Conservation (phyloP, 2,329 filamentous ascomycete genomes). For the Colletotrichum acutatum region DNA sequence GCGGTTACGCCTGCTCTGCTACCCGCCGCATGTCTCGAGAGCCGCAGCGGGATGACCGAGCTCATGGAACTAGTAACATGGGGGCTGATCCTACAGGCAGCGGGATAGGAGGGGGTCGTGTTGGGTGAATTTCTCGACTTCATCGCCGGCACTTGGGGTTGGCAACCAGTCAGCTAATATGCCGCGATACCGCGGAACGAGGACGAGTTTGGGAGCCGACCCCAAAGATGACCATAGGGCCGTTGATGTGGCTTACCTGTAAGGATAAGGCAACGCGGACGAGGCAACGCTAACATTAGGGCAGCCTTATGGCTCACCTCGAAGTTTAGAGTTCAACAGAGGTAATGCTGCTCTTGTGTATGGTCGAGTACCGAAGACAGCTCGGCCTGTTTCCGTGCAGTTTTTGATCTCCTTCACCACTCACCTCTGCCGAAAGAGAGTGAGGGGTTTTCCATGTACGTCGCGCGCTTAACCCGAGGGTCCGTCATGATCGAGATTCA, state of each 20-base stretch:
- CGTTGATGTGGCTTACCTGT: background rate
- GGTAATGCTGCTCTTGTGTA: background rate
- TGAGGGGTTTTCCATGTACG: background rate
- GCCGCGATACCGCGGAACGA: background rate
- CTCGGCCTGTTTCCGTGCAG: background rate
- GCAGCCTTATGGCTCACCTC: slow-evolving; percentile 9
- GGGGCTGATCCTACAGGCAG: background rate
- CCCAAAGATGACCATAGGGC: background rate
- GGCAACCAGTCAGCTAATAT: background rate
- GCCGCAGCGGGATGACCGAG: background rate
- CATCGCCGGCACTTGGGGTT: background rate
- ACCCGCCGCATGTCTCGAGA: background rate
- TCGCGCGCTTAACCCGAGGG: background rate
- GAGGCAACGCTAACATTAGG: background rate
- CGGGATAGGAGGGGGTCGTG: background rate
- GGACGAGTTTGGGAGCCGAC: background rate
- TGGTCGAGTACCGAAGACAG: background rate
- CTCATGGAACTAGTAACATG: background rate
- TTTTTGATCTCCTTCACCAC: background rate
- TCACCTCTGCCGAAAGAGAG: too few species aligned
- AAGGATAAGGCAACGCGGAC: background rate
- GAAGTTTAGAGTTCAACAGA: background rate
- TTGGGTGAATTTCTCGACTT: background rate
- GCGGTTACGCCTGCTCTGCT: background rate
- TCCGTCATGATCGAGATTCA: background rate